Evolutionary conservation across 129 eudicot species (phyloP).

Genomic region (Mikania micrantha): DNA sequence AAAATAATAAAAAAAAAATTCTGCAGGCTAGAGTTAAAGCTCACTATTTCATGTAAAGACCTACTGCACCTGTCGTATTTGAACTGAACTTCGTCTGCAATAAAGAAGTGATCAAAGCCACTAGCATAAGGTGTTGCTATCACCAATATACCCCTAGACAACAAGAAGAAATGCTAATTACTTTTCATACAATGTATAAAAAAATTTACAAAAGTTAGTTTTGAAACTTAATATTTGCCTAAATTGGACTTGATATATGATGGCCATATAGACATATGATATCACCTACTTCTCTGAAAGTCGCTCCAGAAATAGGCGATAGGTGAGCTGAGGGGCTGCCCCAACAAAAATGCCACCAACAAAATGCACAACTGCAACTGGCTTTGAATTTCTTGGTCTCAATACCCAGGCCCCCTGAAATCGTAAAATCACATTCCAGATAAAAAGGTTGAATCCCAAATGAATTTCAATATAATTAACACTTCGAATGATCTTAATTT

Average conservation of each 20-base stretch:
- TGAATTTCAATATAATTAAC: background rate
- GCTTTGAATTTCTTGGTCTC: conserved; percentile 56
- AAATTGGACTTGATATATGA: background rate
- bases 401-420: conserved; percentile 94
- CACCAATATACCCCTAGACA: conserved; percentile 70
- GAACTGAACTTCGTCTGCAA: conserved; percentile 96
- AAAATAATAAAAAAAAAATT: background rate
- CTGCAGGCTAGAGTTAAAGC: conserved; percentile 23
- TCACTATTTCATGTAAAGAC: conserved; percentile 61
- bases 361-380: conserved; percentile 70
- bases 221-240: background rate
- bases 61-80: conserved; percentile 87
- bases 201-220: background rate
- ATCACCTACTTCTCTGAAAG: conserved; percentile 72
- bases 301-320: conserved; percentile 78
- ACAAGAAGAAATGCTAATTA: conserved; percentile 15
- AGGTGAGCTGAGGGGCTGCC: conserved; percentile 97
- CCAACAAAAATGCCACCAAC: conserved; percentile 98
- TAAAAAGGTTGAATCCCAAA: background rate
- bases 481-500: background rate
- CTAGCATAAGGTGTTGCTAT: conserved; percentile 99
- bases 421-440: conserved; percentile 12
- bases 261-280: background rate
- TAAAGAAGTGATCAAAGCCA: conserved; percentile 92
- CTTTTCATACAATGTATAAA: background rate